phyloP scores from a whole-genome alignment of 2,329 filamentous ascomycete species.

The Xylaria hypoxylon region DNA sequence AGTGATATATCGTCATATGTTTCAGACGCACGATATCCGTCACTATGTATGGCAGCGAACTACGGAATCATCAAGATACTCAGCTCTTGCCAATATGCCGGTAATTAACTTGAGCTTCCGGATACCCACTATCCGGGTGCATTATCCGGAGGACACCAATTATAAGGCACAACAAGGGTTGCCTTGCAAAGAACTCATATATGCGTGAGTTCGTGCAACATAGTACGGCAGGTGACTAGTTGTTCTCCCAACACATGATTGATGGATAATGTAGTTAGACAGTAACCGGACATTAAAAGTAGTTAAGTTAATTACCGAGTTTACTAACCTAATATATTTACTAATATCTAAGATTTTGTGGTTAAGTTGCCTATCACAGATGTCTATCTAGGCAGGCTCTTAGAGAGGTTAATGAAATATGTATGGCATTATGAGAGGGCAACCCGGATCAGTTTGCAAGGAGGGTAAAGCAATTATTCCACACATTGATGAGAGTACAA shows the following conservation, averaged over 20 bases:
- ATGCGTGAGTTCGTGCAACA: conserved; percentile 33
- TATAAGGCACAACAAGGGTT: conserved; percentile 13
- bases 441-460: background rate
- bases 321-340: too few relatives aligned
- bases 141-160: conserved; percentile 32
- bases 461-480: background rate
- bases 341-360: too few relatives aligned
- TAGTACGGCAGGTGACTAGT: conserved; percentile 31
- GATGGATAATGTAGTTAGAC: conserved; percentile 10
- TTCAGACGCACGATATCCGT: conserved; percentile 5
- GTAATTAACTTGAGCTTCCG: background rate
- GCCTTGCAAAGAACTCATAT: conserved; percentile 18
- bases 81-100: background rate
- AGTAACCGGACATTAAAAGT: background rate
- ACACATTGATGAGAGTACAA: background rate
- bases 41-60: background rate
- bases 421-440: background rate
- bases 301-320: conserved; percentile 13
- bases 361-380: background rate
- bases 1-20: conserved; percentile 6
- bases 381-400: background rate
- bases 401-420: background rate
- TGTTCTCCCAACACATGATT: conserved; percentile 8
- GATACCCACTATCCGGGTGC: conserved; percentile 36
- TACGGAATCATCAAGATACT: conserved; percentile 10